Percentiles rank a stretch among this genome's conserved stretches.
phyloP scores from a whole-genome alignment of 345 rosid genomes.

The Hypericum perforatum region DNA sequence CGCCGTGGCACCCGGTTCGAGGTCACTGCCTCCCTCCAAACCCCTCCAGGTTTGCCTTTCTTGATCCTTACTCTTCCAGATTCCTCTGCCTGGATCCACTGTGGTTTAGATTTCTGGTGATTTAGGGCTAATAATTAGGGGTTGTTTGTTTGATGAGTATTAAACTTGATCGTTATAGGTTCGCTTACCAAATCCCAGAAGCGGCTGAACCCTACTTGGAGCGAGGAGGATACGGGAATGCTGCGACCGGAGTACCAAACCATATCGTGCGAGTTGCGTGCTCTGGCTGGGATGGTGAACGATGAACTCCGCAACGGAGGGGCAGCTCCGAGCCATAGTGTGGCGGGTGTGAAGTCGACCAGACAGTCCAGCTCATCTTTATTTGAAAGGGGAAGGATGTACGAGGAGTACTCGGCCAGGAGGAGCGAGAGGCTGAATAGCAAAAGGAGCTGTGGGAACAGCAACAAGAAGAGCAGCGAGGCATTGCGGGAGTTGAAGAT shows the following conservation, averaged over 20 bases:
- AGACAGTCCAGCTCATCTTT: constrained; percentile 28
- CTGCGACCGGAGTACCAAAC: constrained; percentile 46
- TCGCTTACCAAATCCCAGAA: constrained; percentile 45
- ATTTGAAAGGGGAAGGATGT: constrained; percentile 75
- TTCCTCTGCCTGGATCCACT: too few species aligned
- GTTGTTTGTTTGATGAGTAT: background rate
- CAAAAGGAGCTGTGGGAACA: constrained; percentile 32
- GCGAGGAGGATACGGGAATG: constrained; percentile 24
- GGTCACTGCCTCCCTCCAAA: constrained; percentile 27
- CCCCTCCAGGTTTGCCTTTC: constrained; percentile 50
- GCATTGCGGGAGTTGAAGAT: constrained; percentile 14
- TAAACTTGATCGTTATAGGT: constrained; percentile 23
- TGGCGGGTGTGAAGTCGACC: constrained; percentile 3
- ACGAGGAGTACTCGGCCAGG: constrained; percentile 67
- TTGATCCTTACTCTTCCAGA: background rate
- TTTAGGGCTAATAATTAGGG: background rate
- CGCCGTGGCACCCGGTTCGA: constrained; percentile 40
- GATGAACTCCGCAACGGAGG: constrained; percentile 28
- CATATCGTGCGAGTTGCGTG: constrained; percentile 57
- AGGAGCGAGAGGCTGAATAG: constrained; percentile 75
- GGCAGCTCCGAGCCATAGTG: constrained; percentile 2
- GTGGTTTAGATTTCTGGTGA: too few species aligned
- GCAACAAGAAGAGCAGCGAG: constrained; percentile 9
- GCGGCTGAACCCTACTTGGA: constrained; percentile 19
- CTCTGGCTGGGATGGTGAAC: constrained; percentile 43